Percentiles rank a stretch among this genome's conserved stretches.
These are phyloP conservation scores for Backusella mclennaniae DNA, from an alignment of 192 early-diverging fungal genomes.

Conservation along the genomic window DNA sequence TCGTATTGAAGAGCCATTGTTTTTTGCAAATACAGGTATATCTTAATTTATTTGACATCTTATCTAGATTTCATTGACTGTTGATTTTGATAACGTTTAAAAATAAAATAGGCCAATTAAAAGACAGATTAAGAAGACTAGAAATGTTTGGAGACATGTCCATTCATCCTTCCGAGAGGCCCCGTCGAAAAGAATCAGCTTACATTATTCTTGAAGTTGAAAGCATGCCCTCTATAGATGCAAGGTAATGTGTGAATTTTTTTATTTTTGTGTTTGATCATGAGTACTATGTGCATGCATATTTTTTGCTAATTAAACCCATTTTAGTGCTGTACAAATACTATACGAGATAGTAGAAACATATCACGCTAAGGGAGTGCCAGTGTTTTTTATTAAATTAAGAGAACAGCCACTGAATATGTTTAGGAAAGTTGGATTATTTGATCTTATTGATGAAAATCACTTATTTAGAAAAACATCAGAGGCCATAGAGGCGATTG, in stretches of 20 bases:
- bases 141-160: conserved; percentile 93
- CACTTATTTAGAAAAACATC: conserved; percentile 70
- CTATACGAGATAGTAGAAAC: conserved; percentile 86
- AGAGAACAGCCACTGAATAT: conserved; percentile 60
- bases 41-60: background rate
- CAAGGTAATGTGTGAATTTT: conserved; percentile 41
- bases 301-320: background rate
- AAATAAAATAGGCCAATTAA: conserved; percentile 70
- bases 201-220: conserved; percentile 91
- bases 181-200: conserved; percentile 62
- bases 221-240: conserved; percentile 86
- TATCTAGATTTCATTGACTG: background rate
- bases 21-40: conserved; percentile 88
- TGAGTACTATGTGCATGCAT: background rate
- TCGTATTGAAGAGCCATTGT: conserved; percentile 88
- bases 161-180: conserved; percentile 90
- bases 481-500: conserved; percentile 31
- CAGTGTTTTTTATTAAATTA: conserved; percentile 91
- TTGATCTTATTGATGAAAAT: conserved; percentile 54
- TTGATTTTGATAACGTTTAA: background rate
- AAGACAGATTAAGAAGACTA: conserved; percentile 88
- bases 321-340: conserved; percentile 53
- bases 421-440: conserved; percentile 74
- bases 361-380: conserved; percentile 75
- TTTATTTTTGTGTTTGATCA: background rate